These are phyloP conservation scores for Xerocomellus intermedius DNA, from an alignment of 768 basidiomycete species.

Conservation along the genomic window DNA sequence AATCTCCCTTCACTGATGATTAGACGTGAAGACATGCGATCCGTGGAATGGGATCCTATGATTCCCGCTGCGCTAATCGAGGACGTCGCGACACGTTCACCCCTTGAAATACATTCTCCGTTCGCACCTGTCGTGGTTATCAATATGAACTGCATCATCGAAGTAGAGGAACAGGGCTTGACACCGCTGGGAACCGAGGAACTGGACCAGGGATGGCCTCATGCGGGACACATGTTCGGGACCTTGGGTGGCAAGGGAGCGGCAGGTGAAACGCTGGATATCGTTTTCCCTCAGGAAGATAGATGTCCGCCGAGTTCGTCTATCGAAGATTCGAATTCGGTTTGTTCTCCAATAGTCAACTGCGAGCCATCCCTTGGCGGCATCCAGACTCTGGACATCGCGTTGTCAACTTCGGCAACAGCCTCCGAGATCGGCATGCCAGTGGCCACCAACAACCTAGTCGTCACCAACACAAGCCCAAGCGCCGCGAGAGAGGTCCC, in stretches of 20 bases:
- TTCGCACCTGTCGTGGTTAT: constrained; percentile 3
- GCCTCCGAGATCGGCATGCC: neutral
- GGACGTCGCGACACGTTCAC: constrained; percentile 13
- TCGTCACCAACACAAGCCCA: neutral
- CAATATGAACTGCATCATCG: neutral
- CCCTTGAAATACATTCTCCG: constrained; percentile 2
- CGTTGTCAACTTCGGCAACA: neutral
- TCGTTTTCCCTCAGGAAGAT: neutral
- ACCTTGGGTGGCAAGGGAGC: neutral
- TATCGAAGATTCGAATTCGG: neutral
- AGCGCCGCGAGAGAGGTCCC: neutral
- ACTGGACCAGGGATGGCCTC: neutral
- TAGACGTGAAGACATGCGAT: neutral
- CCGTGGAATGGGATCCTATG: neutral
- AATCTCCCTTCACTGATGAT: constrained; percentile 15
- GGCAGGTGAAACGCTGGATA: neutral
- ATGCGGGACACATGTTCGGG: neutral
- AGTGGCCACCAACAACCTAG: neutral
- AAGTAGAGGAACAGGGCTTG: neutral
- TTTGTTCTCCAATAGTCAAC: neutral
- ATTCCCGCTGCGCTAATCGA: neutral
- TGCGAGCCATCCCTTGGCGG: neutral
- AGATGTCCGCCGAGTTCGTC: neutral
- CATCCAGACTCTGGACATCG: neutral
- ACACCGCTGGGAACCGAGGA: neutral